Evolutionary conservation across 805 yeast genomes (phyloP).

Genomic region (Yamadazyma tumulicola): DNA sequence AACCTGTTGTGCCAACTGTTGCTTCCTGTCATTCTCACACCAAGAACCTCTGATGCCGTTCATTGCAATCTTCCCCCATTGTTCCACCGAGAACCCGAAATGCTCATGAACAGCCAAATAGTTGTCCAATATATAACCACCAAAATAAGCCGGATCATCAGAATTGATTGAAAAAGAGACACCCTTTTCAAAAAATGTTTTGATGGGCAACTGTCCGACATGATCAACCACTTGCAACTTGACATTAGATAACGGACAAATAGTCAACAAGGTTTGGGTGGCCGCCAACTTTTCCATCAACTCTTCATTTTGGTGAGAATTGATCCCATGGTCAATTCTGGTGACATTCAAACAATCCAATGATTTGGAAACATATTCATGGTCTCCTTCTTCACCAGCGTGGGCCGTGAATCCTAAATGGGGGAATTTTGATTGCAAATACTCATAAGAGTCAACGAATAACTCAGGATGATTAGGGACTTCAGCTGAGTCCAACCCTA

Average conservation of each 20-base stretch:
- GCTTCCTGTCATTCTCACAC: conserved; percentile 57
- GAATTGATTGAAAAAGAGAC: conserved; percentile 70
- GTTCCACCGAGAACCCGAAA: conserved; percentile 56
- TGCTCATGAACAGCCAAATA: conserved; percentile 57
- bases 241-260: conserved; percentile 78
- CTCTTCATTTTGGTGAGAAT: conserved; percentile 52
- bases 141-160: conserved; percentile 59
- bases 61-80: conserved; percentile 63
- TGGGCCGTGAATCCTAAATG: conserved; percentile 72
- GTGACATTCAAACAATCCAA: conserved; percentile 57
- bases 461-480: conserved; percentile 72
- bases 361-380: conserved; percentile 58
- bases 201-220: conserved; percentile 64
- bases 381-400: conserved; percentile 88
- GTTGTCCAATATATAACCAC: conserved; percentile 79
- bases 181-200: conserved; percentile 52
- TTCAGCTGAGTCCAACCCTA: conserved; percentile 83
- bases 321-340: conserved; percentile 81
- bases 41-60: conserved; percentile 73
- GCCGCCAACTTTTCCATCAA: conserved; percentile 56
- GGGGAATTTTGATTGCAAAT: conserved; percentile 46
- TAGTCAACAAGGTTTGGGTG: conserved; percentile 55
- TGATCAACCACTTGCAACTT: conserved; percentile 70
- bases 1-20: conserved; percentile 42
- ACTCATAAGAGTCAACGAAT: conserved; percentile 59